These are phyloP conservation scores for Effrenium voratum DNA, from an alignment of 73 alveolate species.

Conservation along the genomic window DNA sequence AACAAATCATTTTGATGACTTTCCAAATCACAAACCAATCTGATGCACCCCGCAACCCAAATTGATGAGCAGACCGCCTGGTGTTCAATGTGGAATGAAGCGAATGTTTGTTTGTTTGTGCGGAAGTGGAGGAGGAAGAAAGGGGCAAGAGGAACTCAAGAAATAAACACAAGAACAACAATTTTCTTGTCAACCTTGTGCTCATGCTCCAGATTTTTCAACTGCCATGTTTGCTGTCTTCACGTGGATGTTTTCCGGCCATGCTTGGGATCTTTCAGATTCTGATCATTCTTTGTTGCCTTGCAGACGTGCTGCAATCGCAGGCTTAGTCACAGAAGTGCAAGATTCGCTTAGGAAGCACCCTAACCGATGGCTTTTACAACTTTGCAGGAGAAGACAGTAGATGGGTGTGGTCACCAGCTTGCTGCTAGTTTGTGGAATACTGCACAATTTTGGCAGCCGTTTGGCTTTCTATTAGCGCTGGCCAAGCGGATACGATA, in stretches of 20 bases:
- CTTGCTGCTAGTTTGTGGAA: not conserved
- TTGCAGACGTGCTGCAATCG: not conserved
- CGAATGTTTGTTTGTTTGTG: not conserved
- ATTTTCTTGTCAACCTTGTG: not conserved
- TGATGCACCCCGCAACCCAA: too few relatives aligned
- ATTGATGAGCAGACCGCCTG: too few relatives aligned
- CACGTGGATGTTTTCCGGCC: not conserved
- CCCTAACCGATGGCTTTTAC: not conserved
- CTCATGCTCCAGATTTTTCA: not conserved
- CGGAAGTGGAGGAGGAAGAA: not conserved
- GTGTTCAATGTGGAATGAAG: too few relatives aligned
- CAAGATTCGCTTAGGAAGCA: not conserved
- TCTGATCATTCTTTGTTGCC: not conserved
- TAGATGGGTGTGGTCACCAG: not conserved
- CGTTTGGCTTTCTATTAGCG: not conserved
- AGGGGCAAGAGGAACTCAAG: not conserved
- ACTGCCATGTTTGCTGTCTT: not conserved
- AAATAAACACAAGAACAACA: not conserved
- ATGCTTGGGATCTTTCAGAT: not conserved
- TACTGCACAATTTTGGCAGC: not conserved
- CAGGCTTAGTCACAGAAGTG: not conserved
- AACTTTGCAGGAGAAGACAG: not conserved
- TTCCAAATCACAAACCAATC: too few relatives aligned
- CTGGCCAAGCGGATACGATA: not conserved
- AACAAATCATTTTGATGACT: too few relatives aligned